Evolutionary conservation across 139 green algal genomes (phyloP).

Genomic region (Trebouxia sp.): DNA sequence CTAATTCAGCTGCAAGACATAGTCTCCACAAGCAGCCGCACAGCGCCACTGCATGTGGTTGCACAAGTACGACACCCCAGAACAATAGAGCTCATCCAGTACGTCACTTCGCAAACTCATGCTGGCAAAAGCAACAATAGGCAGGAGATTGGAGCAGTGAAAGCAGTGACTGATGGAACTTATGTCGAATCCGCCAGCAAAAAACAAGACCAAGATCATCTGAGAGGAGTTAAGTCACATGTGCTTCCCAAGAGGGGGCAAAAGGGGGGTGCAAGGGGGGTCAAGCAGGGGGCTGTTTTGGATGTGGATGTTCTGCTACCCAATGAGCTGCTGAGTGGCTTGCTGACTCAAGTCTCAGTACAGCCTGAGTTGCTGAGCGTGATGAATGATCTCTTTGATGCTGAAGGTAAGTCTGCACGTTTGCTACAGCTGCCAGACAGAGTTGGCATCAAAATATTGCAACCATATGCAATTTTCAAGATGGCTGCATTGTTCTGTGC

Average conservation of each 20-base stretch:
- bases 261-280: not conserved
- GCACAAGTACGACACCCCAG: not conserved
- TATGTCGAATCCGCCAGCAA: too few relatives aligned
- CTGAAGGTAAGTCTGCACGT: not conserved
- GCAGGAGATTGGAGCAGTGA: not conserved
- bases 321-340: slow-evolving; percentile 10
- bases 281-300: not conserved
- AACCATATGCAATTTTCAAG: too few relatives aligned
- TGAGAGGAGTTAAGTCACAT: too few relatives aligned
- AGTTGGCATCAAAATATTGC: too few relatives aligned
- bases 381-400: slow-evolving; percentile 13
- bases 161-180: slow-evolving; percentile 1
- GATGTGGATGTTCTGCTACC: slow-evolving; percentile 18
- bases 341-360: slow-evolving; percentile 17
- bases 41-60: not conserved
- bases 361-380: slow-evolving; percentile 17
- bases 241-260: too few relatives aligned
- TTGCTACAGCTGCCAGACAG: not conserved
- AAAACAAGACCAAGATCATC: too few relatives aligned
- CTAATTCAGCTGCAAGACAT: not conserved
- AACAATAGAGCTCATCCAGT: not conserved
- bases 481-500: too few relatives aligned
- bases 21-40: not conserved
- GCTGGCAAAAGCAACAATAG: not conserved
- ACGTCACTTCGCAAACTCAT: not conserved